A percentile compares a stretch with the other conserved stretches of the same genome.
phyloP scores from a whole-genome alignment of 345 rosid species.

The Ceriops tagal region DNA sequence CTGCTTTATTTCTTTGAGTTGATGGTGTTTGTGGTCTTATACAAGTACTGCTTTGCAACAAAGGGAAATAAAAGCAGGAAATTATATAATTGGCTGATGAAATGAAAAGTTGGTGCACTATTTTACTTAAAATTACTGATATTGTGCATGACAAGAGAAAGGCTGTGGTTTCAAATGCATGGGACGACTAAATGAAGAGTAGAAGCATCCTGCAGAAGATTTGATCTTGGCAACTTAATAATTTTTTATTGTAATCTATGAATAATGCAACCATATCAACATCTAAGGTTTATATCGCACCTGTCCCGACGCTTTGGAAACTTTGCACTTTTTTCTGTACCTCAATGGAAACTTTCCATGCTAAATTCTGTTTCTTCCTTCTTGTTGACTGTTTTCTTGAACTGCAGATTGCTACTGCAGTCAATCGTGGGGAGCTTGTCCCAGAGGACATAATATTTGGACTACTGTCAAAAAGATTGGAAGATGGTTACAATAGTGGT shows the following conservation, averaged over 20 bases:
- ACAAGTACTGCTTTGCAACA: too few relatives aligned
- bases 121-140: too few relatives aligned
- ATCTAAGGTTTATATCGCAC: neutral
- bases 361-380: neutral
- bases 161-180: too few relatives aligned
- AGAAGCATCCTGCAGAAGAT: too few relatives aligned
- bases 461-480: constrained; percentile 71
- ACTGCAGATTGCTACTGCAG: constrained; percentile 51
- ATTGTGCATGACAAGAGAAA: too few relatives aligned
- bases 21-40: too few relatives aligned
- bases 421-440: constrained; percentile 64
- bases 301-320: neutral
- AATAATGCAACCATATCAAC: neutral
- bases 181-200: too few relatives aligned
- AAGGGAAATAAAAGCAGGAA: too few relatives aligned
- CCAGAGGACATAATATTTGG: constrained; percentile 67
- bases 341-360: neutral
- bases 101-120: too few relatives aligned
- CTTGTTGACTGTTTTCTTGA: neutral
- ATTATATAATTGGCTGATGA: too few relatives aligned
- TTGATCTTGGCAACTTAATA: too few relatives aligned
- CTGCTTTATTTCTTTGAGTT: too few relatives aligned
- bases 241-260: neutral
- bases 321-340: neutral
- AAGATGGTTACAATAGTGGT: constrained; percentile 70